Base-by-base conservation (phyloP, 2,329 filamentous ascomycete species). In the Trichoderma brevicompactum region DNA sequence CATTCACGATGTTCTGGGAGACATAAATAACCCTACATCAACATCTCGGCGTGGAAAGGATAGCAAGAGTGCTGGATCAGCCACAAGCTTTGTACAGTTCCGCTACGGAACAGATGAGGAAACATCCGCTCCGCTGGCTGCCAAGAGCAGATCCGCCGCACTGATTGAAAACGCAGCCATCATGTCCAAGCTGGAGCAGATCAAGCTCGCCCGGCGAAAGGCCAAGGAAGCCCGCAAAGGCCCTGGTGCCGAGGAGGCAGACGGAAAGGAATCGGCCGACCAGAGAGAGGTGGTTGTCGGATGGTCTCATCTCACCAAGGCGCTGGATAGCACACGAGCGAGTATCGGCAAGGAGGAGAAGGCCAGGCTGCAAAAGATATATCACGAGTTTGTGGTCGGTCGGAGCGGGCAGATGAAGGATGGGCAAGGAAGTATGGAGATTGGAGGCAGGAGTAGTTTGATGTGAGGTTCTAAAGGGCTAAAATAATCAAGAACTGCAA, bases 361-460 rank as follows among this genome's bases (percentile, higher is more conserved):
- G 72, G 83, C 80, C 68, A 82, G 94, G 66, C 78, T 99, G 69
- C 84, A 87, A 72, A 86, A 86, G 46, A 97, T 99, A 67, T 99
- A 99, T 75, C 83, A 85, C 15, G 95, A 99, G 79, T 99, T 99
- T 81, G 89, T 97, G 0, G 91, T 92, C 4, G 94, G 93, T 0
- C 85, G 95, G 70, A 97, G 94, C 76, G 95, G 95, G 7, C 94
- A 98, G 81, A 93, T 99, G 92, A 92, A 89, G 67, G 94, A 91
- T 77, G 95, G 95, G 1, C 92, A 98, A 78, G 93, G 91, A 0
- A 91, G 90, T 65, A 96, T 89, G 77, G 95, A 98, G 78, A 88
- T 99, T 79, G 95, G 95, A 7, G 95, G 94, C 13, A 83, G 95
- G 74, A 94, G 90, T 72, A 98, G 93, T 79, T 82, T 99, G 78